These are phyloP conservation scores for Chloris gayana DNA, from an alignment of 176 grass and related monocot species.

Conservation along the genomic window DNA sequence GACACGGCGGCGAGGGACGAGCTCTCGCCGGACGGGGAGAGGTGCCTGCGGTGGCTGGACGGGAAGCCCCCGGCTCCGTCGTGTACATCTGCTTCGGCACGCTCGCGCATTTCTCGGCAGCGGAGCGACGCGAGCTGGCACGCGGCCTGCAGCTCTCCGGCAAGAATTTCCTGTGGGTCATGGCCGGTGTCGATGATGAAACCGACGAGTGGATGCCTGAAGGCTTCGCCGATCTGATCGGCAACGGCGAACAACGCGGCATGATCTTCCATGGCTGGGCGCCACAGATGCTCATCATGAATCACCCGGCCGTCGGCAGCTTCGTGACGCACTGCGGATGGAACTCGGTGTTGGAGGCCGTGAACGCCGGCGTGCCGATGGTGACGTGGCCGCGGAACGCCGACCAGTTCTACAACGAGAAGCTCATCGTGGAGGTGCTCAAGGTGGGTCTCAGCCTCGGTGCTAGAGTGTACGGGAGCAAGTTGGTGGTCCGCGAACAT, in stretches of 20 bases:
- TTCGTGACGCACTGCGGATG: conserved; percentile 81
- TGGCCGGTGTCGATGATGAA: neutral
- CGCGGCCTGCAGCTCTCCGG: conserved; percentile 44
- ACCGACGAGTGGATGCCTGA: conserved; percentile 47
- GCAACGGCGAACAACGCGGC: conserved; percentile 18
- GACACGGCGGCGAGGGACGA: neutral
- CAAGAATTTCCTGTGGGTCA: conserved; percentile 64
- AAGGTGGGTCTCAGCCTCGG: conserved; percentile 47
- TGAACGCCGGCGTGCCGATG: conserved; percentile 63
- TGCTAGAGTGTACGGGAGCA: conserved; percentile 14
- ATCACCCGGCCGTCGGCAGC: conserved; percentile 47
- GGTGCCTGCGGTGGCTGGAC: conserved; percentile 56
- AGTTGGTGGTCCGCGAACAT: conserved; percentile 4
- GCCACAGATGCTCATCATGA: conserved; percentile 62
- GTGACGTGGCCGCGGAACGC: conserved; percentile 68
- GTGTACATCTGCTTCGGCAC: conserved; percentile 72
- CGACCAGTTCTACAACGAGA: conserved; percentile 86
- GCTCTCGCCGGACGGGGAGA: conserved; percentile 20
- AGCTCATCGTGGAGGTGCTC: conserved; percentile 59
- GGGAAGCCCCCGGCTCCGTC: conserved; percentile 33
- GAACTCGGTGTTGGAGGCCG: conserved; percentile 65
- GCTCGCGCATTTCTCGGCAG: conserved; percentile 4
- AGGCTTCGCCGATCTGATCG: conserved; percentile 43
- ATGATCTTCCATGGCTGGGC: conserved; percentile 60
- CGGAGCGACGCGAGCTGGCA: conserved; percentile 58